Percentiles rank a stretch among this genome's conserved stretches.
Conservation (phyloP, 2,329 filamentous ascomycete species). For the Aureobasidium mangrovei region DNA sequence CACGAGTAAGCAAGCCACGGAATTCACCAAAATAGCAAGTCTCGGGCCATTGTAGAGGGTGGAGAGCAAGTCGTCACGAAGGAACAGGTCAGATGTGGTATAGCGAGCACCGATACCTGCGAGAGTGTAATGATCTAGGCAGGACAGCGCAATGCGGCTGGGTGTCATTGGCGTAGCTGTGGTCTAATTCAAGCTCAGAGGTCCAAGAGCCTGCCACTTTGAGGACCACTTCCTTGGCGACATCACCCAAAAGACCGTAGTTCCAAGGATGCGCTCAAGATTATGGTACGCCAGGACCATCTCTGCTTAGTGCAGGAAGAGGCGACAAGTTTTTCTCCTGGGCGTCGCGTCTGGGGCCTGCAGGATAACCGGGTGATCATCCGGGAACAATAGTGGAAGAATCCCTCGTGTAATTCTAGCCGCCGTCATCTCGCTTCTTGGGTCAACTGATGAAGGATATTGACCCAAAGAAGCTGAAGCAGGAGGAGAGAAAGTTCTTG, state of each 20-base stretch:
- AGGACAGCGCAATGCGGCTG: background rate
- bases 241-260: background rate
- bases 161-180: conserved; percentile 2
- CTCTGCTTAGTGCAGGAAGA: background rate
- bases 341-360: background rate
- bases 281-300: conserved; percentile 2
- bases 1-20: background rate
- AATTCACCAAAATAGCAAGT: background rate
- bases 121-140: background rate
- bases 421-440: conserved; percentile 5
- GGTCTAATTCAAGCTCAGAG: conserved; percentile 5
- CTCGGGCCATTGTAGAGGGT: background rate
- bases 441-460: background rate
- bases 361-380: background rate
- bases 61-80: conserved; percentile 1
- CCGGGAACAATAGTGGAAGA: conserved; percentile 2
- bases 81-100: conserved; percentile 1
- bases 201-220: conserved; percentile 1
- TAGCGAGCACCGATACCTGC: conserved; percentile 4
- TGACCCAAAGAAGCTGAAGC: no score
- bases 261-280: background rate
- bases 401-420: background rate
- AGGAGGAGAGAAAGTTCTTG: no score
- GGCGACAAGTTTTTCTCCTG: background rate
- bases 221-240: background rate